Conservation (phyloP, 2,329 filamentous ascomycete genomes). For the Calonectria crousiana region DNA sequence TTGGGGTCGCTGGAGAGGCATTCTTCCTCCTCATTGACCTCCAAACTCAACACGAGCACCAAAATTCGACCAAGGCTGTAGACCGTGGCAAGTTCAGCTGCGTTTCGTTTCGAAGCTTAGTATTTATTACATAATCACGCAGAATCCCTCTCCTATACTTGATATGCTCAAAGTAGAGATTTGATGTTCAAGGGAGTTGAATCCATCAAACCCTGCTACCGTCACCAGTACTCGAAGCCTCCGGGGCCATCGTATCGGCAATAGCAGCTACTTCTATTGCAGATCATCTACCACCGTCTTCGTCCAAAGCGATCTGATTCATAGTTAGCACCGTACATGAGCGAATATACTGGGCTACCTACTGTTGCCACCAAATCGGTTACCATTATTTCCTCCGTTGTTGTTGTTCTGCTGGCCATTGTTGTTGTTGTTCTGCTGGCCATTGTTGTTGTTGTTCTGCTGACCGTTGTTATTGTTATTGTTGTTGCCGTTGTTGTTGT, state of each 20-base stretch:
- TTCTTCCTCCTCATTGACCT: background rate
- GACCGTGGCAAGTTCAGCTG: background rate
- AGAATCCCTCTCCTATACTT: background rate
- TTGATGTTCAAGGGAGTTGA: background rate
- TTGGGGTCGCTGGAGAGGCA: background rate
- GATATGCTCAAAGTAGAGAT: background rate
- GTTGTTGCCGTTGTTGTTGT: conserved; percentile 24
- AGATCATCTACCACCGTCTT: background rate
- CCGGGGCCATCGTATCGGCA: background rate
- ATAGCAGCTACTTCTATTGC: background rate
- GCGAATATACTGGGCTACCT: background rate
- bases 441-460: conserved; percentile 25
- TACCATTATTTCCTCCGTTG: background rate
- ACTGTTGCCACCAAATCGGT: background rate
- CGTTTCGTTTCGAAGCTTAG: background rate
- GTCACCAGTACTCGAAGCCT: background rate
- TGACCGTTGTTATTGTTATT: conserved; percentile 29
- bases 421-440: conserved; percentile 4
- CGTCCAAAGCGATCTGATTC: background rate
- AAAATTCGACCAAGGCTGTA: background rate
- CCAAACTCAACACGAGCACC: background rate
- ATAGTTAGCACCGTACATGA: background rate
- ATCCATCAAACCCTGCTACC: background rate
- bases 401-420: background rate
- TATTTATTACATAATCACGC: background rate